Evolutionary conservation across 345 rosid species (phyloP), one percentile per base, ranked within the genome.

Genomic region (Bruguiera sexangula): DNA sequence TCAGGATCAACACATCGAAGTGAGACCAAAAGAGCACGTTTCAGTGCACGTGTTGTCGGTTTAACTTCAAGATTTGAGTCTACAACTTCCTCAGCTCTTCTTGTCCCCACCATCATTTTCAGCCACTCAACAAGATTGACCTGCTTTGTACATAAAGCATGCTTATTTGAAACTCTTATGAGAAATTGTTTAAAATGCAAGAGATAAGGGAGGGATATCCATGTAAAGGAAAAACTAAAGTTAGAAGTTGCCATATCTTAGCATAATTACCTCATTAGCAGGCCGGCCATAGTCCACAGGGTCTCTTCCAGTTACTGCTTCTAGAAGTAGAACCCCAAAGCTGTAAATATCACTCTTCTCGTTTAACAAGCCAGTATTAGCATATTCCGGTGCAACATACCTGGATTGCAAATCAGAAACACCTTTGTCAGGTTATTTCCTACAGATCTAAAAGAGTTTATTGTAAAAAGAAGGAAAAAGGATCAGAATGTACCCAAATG

Each of bases 331-430:
- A 3, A 94, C 98, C 30, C 98, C 98, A 24, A 94, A 94, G 83
- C 98, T 94, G 67, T 94, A 94, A 68, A 94, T 81, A 70, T 94
- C 96, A n/a, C 97, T 94, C 86, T 83, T 94, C 84, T 91, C 98
- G 37, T 91, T 94, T 77, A 91, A 75, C 86, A 94, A n/a, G 27
- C 97, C 96, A 1, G 93, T 78, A 73, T 94, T 94, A 26, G 97
- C 97, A 81, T 94, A 94, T 76, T 94, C 97, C 0, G 98, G 98
- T 43, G 97, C 97, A 73, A 94, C 98, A 74, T 94, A 94, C 73
- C 98, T 94, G 88, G 52, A 81, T 76, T 57, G 69, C 65, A 75
- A 67, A 30, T 66, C 37, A 51, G 22, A 57, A 51, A 30, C 61
- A 6, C 60, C 9, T 51, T 60, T 19, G 56, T 52, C 68, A 65